A percentile compares a stretch with the other conserved stretches of the same genome.
Evolutionary conservation across 2,329 filamentous ascomycete genomes (phyloP).

Genomic region (Madurella mycetomatis): DNA sequence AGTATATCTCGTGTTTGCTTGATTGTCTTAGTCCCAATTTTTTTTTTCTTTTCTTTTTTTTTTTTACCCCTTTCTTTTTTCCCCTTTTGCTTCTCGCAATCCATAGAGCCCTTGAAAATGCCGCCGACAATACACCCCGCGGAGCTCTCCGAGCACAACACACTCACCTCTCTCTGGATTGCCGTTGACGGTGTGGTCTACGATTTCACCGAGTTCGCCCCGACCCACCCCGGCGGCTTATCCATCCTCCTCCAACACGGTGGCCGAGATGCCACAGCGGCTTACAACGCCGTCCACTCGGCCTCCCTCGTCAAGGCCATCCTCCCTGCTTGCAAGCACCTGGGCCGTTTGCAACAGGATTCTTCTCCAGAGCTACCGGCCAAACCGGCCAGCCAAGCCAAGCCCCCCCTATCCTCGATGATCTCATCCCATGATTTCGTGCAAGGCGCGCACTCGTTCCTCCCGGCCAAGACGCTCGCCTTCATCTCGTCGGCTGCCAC

Average conservation of each 20-base stretch:
- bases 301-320: constrained; percentile 6
- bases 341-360: constrained; percentile 26
- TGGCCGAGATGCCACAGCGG: constrained; percentile 49
- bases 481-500: constrained; percentile 65
- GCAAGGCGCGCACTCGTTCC: constrained; percentile 50
- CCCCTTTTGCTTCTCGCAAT: background rate
- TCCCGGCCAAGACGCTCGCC: constrained; percentile 63
- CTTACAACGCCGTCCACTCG: constrained; percentile 34
- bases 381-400: constrained; percentile 57
- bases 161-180: constrained; percentile 16
- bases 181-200: constrained; percentile 18
- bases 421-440: constrained; percentile 74
- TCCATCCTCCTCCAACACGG: constrained; percentile 47
- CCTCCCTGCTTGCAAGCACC: constrained; percentile 2
- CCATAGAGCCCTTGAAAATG: constrained; percentile 1
- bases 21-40: too few relatives aligned
- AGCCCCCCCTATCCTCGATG: constrained; percentile 55
- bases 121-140: constrained; percentile 4
- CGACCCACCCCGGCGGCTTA: constrained; percentile 34
- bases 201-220: constrained; percentile 55
- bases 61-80: too few relatives aligned
- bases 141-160: constrained; percentile 15
- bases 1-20: too few relatives aligned
- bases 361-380: constrained; percentile 56
- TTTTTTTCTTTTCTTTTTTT: background rate